Evolutionary conservation across 176 grass and related monocot genomes (phyloP).

Genomic region (Carex parvula): DNA sequence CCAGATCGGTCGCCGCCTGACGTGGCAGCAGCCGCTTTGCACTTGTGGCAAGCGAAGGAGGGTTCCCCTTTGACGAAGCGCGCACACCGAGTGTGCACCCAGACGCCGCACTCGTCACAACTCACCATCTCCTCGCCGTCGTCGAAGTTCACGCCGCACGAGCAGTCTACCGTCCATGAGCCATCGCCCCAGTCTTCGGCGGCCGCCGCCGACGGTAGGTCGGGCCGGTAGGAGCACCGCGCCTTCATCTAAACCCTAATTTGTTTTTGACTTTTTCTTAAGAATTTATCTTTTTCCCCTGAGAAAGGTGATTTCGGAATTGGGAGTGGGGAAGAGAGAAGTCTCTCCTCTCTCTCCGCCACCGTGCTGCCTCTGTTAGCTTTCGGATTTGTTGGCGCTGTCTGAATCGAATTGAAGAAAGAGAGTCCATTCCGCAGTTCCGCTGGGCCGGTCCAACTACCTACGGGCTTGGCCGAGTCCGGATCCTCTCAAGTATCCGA

Average conservation of each 20-base stretch:
- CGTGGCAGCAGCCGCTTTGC: slow-evolving; percentile 39
- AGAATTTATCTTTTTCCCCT: neutral
- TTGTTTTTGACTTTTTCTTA: neutral
- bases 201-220: slow-evolving; percentile 32
- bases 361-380: neutral
- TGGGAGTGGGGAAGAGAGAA: neutral
- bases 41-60: slow-evolving; percentile 91
- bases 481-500: too few relatives aligned
- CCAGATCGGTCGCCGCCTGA: slow-evolving; percentile 29
- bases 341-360: neutral
- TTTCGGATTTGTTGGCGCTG: neutral
- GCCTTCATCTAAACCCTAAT: slow-evolving; percentile 46
- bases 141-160: slow-evolving; percentile 90
- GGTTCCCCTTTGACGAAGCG: slow-evolving; percentile 53
- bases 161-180: slow-evolving; percentile 98
- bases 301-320: neutral
- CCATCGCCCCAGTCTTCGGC: slow-evolving; percentile 89
- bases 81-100: slow-evolving; percentile 96
- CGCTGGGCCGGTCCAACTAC: neutral
- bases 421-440: slow-evolving; percentile 2
- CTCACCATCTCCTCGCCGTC: slow-evolving; percentile 99
- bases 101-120: slow-evolving; percentile 91
- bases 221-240: slow-evolving; percentile 44
- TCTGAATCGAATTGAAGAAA: slow-evolving; percentile 16
- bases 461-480: neutral